Evolutionary conservation across 176 grass and related monocot species (phyloP).

Genomic region (Ensete glaucum): DNA sequence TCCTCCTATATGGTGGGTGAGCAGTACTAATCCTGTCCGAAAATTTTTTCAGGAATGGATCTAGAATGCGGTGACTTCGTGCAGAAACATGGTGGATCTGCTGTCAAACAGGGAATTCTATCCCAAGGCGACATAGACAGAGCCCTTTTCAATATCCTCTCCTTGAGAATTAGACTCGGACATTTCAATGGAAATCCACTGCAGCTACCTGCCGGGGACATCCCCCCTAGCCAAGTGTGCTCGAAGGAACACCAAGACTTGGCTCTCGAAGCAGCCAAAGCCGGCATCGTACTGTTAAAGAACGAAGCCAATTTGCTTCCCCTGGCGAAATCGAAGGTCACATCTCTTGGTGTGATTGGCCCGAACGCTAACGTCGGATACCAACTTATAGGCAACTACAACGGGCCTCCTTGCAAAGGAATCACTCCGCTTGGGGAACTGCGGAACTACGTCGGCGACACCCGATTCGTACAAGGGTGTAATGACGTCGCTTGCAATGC

Average conservation of each 20-base stretch:
- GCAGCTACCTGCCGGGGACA: conserved; percentile 45
- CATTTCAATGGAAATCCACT: conserved; percentile 67
- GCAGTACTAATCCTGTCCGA: not conserved
- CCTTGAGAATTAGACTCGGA: conserved; percentile 62
- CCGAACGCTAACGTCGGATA: conserved; percentile 52
- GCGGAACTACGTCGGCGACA: conserved; percentile 50
- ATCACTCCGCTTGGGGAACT: conserved; percentile 51
- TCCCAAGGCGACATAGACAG: conserved; percentile 62
- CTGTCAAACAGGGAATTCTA: conserved; percentile 63
- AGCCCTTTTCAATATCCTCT: conserved; percentile 69
- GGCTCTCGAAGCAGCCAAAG: conserved; percentile 55
- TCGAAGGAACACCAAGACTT: conserved; percentile 61
- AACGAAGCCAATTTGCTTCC: conserved; percentile 56
- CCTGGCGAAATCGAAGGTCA: conserved; percentile 34
- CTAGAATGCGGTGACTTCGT: conserved; percentile 77
- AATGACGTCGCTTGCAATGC: conserved; percentile 42
- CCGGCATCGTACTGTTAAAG: conserved; percentile 85
- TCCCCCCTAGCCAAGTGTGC: conserved; percentile 70
- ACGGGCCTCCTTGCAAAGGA: conserved; percentile 55
- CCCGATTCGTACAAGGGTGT: conserved; percentile 45
- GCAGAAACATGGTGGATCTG: conserved; percentile 46
- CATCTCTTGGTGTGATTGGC: conserved; percentile 69
- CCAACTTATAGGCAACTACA: conserved; percentile 61
- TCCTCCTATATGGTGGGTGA: not conserved
- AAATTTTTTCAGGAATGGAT: conserved; percentile 77